Conservation (phyloP, 768 basidiomycete species). For the Termitomyces bulborhizus region DNA sequence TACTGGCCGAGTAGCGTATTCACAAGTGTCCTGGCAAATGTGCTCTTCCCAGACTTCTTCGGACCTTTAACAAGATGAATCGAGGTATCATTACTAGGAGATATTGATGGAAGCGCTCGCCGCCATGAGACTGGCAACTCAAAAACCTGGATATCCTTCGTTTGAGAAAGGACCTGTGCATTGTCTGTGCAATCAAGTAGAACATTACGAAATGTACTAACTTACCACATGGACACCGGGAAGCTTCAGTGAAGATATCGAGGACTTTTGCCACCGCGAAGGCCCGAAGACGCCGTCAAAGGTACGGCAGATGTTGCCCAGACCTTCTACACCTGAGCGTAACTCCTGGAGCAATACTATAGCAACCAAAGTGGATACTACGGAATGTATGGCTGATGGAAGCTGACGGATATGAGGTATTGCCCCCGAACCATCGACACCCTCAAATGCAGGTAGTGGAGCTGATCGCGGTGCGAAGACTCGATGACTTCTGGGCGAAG, state of each 20-base stretch:
- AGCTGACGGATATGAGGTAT: slow-evolving; percentile 12
- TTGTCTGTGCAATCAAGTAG: background rate
- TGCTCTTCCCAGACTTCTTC: slow-evolving; percentile 88
- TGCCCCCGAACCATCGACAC: slow-evolving; percentile 10
- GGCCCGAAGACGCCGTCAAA: slow-evolving; percentile 61
- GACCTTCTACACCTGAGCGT: slow-evolving; percentile 55
- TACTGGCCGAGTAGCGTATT: slow-evolving; percentile 64
- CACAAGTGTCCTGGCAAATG: slow-evolving; percentile 67
- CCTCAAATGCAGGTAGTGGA: slow-evolving; percentile 55
- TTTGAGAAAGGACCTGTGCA: slow-evolving; percentile 27
- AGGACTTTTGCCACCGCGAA: slow-evolving; percentile 34
- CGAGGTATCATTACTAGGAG: slow-evolving; percentile 12
- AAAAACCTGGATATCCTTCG: slow-evolving; percentile 33
- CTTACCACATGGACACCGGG: slow-evolving; percentile 44
- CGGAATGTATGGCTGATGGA: slow-evolving; percentile 12
- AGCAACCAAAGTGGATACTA: slow-evolving; percentile 19
- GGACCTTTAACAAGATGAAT: slow-evolving; percentile 76
- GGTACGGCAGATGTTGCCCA: slow-evolving; percentile 55
- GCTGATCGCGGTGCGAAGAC: slow-evolving; percentile 77
- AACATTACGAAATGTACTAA: background rate
- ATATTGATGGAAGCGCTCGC: slow-evolving; percentile 20
- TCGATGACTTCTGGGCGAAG: slow-evolving; percentile 35
- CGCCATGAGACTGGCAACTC: slow-evolving; percentile 32
- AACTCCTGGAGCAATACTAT: slow-evolving; percentile 55
- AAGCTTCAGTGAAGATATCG: slow-evolving; percentile 33